phyloP scores from a whole-genome alignment of 2,329 filamentous ascomycete genomes.

The Fusarium verrucosum region DNA sequence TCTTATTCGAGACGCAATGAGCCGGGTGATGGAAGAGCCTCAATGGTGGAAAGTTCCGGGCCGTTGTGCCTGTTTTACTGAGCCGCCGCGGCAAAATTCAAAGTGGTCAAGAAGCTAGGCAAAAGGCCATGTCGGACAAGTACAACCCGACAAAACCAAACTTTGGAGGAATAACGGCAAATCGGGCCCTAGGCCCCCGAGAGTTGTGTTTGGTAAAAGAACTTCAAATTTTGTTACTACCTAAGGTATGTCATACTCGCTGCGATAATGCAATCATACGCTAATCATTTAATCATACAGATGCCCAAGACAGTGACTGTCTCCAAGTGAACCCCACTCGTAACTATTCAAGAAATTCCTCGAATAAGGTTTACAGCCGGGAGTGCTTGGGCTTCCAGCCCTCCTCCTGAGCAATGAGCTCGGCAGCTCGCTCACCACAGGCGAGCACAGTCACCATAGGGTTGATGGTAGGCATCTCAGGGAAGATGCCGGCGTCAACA shows the following conservation, averaged over 20 bases:
- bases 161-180: constrained; percentile 1
- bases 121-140: constrained; percentile 5
- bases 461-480: constrained; percentile 86
- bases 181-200: constrained; percentile 27
- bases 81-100: constrained; percentile 14
- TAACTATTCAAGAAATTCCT: neutral
- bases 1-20: neutral
- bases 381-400: constrained; percentile 55
- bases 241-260: constrained; percentile 15
- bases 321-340: constrained; percentile 1
- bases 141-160: constrained; percentile 6
- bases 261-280: constrained; percentile 28
- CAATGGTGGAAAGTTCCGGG: constrained; percentile 19
- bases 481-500: constrained; percentile 88
- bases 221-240: constrained; percentile 14
- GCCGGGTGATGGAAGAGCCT: neutral
- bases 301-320: constrained; percentile 19
- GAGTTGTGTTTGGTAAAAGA: neutral
- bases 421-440: constrained; percentile 84
- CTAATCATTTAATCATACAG: constrained; percentile 36
- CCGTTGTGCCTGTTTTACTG: constrained; percentile 19
- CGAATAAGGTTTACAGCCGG: constrained; percentile 43
- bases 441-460: constrained; percentile 90
- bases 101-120: constrained; percentile 2
- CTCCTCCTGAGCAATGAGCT: constrained; percentile 78